A percentile compares a stretch with the other conserved stretches of the same genome.
Evolutionary conservation across 2,329 filamentous ascomycete species (phyloP).

Genomic region (Aspergillus brunneoviolaceus): DNA sequence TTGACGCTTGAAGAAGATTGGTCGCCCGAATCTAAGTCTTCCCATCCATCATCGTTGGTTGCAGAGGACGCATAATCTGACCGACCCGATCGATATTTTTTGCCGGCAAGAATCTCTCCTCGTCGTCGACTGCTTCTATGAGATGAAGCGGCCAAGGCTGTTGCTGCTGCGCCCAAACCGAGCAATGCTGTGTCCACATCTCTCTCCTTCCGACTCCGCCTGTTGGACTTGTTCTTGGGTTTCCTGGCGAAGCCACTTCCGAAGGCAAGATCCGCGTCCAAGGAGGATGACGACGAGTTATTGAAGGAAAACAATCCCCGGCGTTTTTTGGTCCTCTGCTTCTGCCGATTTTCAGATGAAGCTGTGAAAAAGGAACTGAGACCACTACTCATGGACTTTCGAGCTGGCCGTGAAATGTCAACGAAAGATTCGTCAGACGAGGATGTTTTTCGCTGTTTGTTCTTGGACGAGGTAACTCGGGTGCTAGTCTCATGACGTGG

Average conservation of each 20-base stretch:
- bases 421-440: slow-evolving; percentile 61
- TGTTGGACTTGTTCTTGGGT: slow-evolving; percentile 36
- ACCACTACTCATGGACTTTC: slow-evolving; percentile 52
- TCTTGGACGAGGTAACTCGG: slow-evolving; percentile 39
- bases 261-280: slow-evolving; percentile 68
- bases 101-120: slow-evolving; percentile 35
- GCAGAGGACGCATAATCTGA: slow-evolving; percentile 28
- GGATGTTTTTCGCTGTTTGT: slow-evolving; percentile 39
- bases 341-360: slow-evolving; percentile 56
- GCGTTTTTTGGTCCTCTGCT: slow-evolving; percentile 47
- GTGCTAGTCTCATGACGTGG: slow-evolving; percentile 23
- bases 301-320: slow-evolving; percentile 58
- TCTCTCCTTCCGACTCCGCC: slow-evolving; percentile 26
- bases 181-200: slow-evolving; percentile 50
- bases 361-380: slow-evolving; percentile 64
- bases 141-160: slow-evolving; percentile 44
- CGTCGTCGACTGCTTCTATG: slow-evolving; percentile 35
- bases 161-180: slow-evolving; percentile 49
- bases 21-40: slow-evolving; percentile 58
- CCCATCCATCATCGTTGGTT: slow-evolving; percentile 55
- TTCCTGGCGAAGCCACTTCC: slow-evolving; percentile 55
- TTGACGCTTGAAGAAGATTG: slow-evolving; percentile 54
- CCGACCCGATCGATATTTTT: slow-evolving; percentile 28
- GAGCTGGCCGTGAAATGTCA: slow-evolving; percentile 62
- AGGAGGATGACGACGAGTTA: slow-evolving; percentile 66